Base-by-base conservation (phyloP, 2,329 filamentous ascomycete genomes). In the Fusarium napiforme region DNA sequence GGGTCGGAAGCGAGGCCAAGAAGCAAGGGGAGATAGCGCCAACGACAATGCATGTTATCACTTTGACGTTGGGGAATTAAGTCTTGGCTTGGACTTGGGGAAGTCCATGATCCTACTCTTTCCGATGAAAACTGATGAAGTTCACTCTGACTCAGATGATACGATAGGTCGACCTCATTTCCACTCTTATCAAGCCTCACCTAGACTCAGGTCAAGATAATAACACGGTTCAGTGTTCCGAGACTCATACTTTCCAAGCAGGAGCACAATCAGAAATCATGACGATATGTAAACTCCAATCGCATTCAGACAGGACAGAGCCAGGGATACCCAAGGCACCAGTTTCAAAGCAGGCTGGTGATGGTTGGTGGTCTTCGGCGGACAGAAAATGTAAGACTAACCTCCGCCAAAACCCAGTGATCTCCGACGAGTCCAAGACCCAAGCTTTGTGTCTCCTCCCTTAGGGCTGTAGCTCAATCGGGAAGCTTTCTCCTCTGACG, bases 231-330 rank as follows among this genome's bases (percentile, higher is more conserved):
- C 16, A 12, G 8, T 10, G 3, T 60, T 23, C 37, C 18, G 43
- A 34, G 1, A 1, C 2, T n/a, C 11, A 3, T 26, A 2, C 18
- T 56, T 16, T 11, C 15, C 7, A 26, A 30, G 7, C 9, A 9
- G 9, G 9, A 5, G 12, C 2, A 9, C 9, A 6, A 2, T 18
- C 4, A 7, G 23, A 50, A 16, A 1, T 4, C 7, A 36, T n/a
- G 19, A 5, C 3, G 19, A n/a, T 21, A 10, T 18, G 19, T 5
- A 34, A 18, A 14, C 19, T 49, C 40, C 15, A 21, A 28, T n/a
- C 5, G 36, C n/a, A 14, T 21, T 18, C 7, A 36, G 30, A 16
- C 14, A 7, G 32, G 32, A 34, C 32, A 34, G 32, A 34, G 16
- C 4, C 30, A 32, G n/a, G 5, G 4, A 28, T 28, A 28, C 28